phyloP scores from a whole-genome alignment of 257 asterid genomes.

The Solanum chiquidenum region DNA sequence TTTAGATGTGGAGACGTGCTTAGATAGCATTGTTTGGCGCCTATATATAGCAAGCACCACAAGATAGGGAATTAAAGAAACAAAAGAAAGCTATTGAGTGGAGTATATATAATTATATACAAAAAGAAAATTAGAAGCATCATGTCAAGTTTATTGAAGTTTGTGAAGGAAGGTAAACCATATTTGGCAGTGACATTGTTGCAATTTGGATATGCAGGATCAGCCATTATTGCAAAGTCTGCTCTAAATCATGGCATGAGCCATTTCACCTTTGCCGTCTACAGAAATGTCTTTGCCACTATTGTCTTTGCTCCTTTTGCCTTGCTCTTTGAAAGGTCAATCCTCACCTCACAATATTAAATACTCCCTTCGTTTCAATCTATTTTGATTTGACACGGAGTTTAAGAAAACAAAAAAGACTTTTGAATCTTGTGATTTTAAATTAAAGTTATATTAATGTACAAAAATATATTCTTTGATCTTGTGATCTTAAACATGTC shows the following conservation, averaged over 20 bases:
- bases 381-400: neutral
- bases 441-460: too few relatives aligned
- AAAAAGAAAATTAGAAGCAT: neutral
- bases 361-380: too few relatives aligned
- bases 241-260: slow-evolving; percentile 74
- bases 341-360: neutral
- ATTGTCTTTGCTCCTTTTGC: slow-evolving; percentile 69
- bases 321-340: slow-evolving; percentile 57
- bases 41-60: neutral
- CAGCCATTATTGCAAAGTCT: slow-evolving; percentile 56
- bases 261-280: slow-evolving; percentile 59
- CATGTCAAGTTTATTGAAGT: neutral
- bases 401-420: too few relatives aligned
- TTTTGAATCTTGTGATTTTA: too few relatives aligned
- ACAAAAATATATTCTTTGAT: too few relatives aligned
- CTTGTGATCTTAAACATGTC: neutral
- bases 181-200: slow-evolving; percentile 46
- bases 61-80: neutral
- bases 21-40: neutral
- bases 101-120: neutral
- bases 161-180: slow-evolving; percentile 29
- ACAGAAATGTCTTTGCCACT: slow-evolving; percentile 61
- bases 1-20: neutral
- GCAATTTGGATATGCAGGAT: slow-evolving; percentile 74
- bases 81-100: neutral